Conservation (phyloP, 805 yeast genomes). For the Hemisphaericaspora nanyangensis region DNA sequence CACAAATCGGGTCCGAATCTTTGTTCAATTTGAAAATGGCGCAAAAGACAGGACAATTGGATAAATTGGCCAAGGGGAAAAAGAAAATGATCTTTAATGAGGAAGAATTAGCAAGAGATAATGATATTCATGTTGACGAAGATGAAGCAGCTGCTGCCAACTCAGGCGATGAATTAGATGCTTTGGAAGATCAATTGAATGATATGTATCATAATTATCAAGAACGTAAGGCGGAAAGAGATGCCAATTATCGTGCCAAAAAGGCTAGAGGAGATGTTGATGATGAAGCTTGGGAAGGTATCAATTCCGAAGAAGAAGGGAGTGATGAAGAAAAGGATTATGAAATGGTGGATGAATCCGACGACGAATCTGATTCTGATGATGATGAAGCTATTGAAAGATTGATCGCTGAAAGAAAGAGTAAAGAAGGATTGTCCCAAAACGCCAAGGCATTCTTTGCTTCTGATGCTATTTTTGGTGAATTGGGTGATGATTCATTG, state of each 20-base stretch:
- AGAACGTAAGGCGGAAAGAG: slow-evolving; percentile 60
- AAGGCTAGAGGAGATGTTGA: slow-evolving; percentile 70
- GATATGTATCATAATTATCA: slow-evolving; percentile 75
- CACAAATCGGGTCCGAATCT: slow-evolving; percentile 70
- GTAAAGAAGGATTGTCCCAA: slow-evolving; percentile 30
- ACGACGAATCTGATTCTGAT: slow-evolving; percentile 50
- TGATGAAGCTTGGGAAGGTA: slow-evolving; percentile 79
- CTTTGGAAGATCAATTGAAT: slow-evolving; percentile 78
- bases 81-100: slow-evolving; percentile 56
- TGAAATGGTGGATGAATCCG: slow-evolving; percentile 35
- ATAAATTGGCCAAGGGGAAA: slow-evolving; percentile 73
- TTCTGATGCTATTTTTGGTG: slow-evolving; percentile 37
- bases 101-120: slow-evolving; percentile 51
- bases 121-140: slow-evolving; percentile 47
- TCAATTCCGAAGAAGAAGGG: slow-evolving; percentile 45
- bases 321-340: slow-evolving; percentile 49
- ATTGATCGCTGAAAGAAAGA: slow-evolving; percentile 48
- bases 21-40: slow-evolving; percentile 83
- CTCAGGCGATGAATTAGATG: slow-evolving; percentile 53
- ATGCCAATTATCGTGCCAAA: slow-evolving; percentile 66
- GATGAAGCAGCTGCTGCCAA: slow-evolving; percentile 25
- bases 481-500: slow-evolving; percentile 46
- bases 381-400: slow-evolving; percentile 63
- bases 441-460: slow-evolving; percentile 38
- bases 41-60: slow-evolving; percentile 78